These are phyloP conservation scores for Penicillium waksmanii DNA, from an alignment of 495 filamentous ascomycete species.

Conservation along the genomic window DNA sequence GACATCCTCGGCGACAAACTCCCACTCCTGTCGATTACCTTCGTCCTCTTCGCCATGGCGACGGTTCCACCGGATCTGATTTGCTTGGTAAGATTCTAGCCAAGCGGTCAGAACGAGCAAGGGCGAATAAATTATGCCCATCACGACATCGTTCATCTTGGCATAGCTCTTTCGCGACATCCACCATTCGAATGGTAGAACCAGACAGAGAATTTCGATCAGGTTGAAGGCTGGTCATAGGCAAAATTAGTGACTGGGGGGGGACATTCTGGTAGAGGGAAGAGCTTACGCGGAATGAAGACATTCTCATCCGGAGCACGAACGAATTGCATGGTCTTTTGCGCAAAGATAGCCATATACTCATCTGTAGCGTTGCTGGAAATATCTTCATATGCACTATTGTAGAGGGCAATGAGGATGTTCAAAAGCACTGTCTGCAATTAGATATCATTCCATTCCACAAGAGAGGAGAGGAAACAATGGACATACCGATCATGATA, in stretches of 20 bases:
- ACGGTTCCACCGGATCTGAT: slow-evolving; percentile 70
- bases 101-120: slow-evolving; percentile 78
- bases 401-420: slow-evolving; percentile 95
- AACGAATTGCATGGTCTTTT: slow-evolving; percentile 94
- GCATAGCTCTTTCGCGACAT: slow-evolving; percentile 69
- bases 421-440: slow-evolving; percentile 72
- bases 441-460: slow-evolving; percentile 22
- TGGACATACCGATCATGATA: slow-evolving; percentile 72
- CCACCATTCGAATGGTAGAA: slow-evolving; percentile 96
- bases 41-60: slow-evolving; percentile 86
- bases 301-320: slow-evolving; percentile 98
- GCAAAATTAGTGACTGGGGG: background rate
- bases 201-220: slow-evolving; percentile 79
- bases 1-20: slow-evolving; percentile 70
- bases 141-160: slow-evolving; percentile 80
- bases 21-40: slow-evolving; percentile 89
- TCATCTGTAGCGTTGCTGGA: slow-evolving; percentile 94
- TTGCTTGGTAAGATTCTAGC: slow-evolving; percentile 72
- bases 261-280: background rate
- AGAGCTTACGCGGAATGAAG: slow-evolving; percentile 74
- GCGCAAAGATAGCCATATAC: slow-evolving; percentile 86
- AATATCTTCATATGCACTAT: slow-evolving; percentile 94
- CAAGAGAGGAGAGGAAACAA: background rate
- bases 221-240: slow-evolving; percentile 74
- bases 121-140: slow-evolving; percentile 85